Evolutionary conservation across 1,139 yeast species (phyloP), one percentile per base, ranked within the genome.

Genomic region (Debaryomyces sp.): DNA sequence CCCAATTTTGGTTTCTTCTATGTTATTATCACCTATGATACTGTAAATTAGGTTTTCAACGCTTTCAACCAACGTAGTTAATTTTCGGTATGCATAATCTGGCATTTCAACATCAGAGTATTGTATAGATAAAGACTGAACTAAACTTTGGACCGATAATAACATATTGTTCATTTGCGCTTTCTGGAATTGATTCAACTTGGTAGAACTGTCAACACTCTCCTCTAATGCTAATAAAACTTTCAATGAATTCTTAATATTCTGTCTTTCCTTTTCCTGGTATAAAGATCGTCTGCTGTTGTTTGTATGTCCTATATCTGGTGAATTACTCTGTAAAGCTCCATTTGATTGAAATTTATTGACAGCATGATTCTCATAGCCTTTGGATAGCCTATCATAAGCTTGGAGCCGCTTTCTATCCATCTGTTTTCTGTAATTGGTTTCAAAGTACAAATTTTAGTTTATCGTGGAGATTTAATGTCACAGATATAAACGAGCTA

Each of bases 1-100:
- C 1, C 60, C 60, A 22, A 49, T 47, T 30, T 48, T 41, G 29
- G 30, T 22, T 9, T 39, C 27, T 12, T 22, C 24, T 17, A 6
- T 30, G 21, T 23, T 17, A 22, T 17, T 29, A 21, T 42, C 13
- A 24, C 22, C 36, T 7, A 26, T 32, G 12, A 43, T 22, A 21
- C 39, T 33, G 10, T 23, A 27, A 9, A 47, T 44, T 23, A 47
- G 42, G 23, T 44, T 37, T 5, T 23, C 34, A 10, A 50, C 12
- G n/a, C 44, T 44, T 7, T 47, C 50, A 23, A 50, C 48, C 36
- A 50, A 45, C 9, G 33, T 21, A 13, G 24, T 41, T 13, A 50
- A 18, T 36, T 47, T 47, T 4, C 13, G 29, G 23, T 24, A 43
- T 21, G 44, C 39, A 24, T 47, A 24, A 15, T 27, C 15, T 3